These are phyloP conservation scores for Albugo laibachii DNA, from an alignment of 352 stramenopile species.

Conservation along the genomic window DNA sequence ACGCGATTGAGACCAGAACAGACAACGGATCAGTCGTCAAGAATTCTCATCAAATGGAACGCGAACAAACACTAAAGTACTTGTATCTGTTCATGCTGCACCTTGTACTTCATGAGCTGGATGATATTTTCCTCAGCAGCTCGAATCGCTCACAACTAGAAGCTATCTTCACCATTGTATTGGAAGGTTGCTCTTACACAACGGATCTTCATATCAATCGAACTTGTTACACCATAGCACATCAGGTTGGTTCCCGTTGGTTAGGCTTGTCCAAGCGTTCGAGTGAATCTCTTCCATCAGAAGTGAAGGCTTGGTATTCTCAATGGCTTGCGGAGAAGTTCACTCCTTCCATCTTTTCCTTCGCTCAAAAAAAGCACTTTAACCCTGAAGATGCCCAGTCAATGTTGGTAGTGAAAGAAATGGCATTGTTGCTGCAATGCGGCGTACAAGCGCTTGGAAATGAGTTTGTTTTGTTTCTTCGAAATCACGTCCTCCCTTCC, in stretches of 20 bases:
- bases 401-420: slow-evolving; percentile 43
- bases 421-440: slow-evolving; percentile 44
- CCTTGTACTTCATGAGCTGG: slow-evolving; percentile 43
- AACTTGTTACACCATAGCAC: slow-evolving; percentile 47
- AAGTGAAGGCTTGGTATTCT: slow-evolving; percentile 24
- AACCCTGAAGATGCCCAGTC: slow-evolving; percentile 52
- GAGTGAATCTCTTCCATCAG: slow-evolving; percentile 6
- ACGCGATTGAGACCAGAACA: slow-evolving; percentile 14
- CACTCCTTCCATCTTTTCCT: slow-evolving; percentile 44
- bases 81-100: slow-evolving; percentile 65
- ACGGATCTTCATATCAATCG: slow-evolving; percentile 56
- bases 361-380: slow-evolving; percentile 46
- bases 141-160: slow-evolving; percentile 46
- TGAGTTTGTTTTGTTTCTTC: slow-evolving; percentile 40
- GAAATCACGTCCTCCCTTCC: slow-evolving; percentile 36
- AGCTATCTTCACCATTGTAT: slow-evolving; percentile 37
- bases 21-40: slow-evolving; percentile 15
- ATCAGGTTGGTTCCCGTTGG: slow-evolving; percentile 46
- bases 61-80: slow-evolving; percentile 61
- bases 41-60: slow-evolving; percentile 50
- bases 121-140: slow-evolving; percentile 34
- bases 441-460: slow-evolving; percentile 28
- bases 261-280: slow-evolving; percentile 10
- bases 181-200: slow-evolving; percentile 46
- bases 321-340: slow-evolving; percentile 49